Percentiles rank a stretch among this genome's conserved stretches.
phyloP scores from a whole-genome alignment of 2,329 filamentous ascomycete species.

The Fusarium abutilonis region DNA sequence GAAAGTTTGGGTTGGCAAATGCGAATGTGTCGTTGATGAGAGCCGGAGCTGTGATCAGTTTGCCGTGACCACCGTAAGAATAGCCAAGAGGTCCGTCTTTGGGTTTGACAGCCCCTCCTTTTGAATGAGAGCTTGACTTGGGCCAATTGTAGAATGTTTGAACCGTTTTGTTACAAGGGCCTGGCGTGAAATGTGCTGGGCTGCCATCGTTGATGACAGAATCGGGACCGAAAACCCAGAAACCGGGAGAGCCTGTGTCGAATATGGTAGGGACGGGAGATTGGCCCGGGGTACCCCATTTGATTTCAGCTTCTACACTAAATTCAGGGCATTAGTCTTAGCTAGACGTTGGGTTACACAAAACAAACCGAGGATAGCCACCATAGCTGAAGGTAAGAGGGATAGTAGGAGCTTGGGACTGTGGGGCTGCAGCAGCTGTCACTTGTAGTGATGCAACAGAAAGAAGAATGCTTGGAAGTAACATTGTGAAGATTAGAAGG shows the following conservation, averaged over 20 bases:
- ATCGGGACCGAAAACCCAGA: slow-evolving; percentile 14
- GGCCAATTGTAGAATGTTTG: slow-evolving; percentile 14
- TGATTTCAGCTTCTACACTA: slow-evolving; percentile 12
- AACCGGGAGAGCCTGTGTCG: slow-evolving; percentile 9
- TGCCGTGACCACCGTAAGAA: slow-evolving; percentile 11
- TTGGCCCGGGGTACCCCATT: slow-evolving; percentile 11
- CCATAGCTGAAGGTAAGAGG: slow-evolving; percentile 5
- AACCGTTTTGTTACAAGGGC: slow-evolving; percentile 14
- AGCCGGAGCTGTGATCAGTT: slow-evolving; percentile 2
- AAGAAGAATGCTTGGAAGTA: too few species aligned
- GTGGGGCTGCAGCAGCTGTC: neutral
- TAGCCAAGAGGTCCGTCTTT: slow-evolving; percentile 6
- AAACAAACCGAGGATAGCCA: slow-evolving; percentile 8
- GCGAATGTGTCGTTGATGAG: neutral
- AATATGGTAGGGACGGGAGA: slow-evolving; percentile 11
- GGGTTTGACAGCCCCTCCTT: neutral
- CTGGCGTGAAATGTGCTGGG: neutral
- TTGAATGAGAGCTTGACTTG: slow-evolving; percentile 6
- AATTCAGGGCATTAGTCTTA: neutral
- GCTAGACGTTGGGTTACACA: neutral
- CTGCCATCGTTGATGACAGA: slow-evolving; percentile 10
- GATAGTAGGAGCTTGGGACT: slow-evolving; percentile 6
- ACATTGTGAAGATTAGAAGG: too few species aligned
- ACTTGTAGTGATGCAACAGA: too few species aligned
- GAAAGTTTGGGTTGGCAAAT: neutral